Evolutionary conservation across 1,284 basidiomycete species (phyloP), one percentile per base, ranked within the genome.

Genomic region (Psilocybe mexicana): DNA sequence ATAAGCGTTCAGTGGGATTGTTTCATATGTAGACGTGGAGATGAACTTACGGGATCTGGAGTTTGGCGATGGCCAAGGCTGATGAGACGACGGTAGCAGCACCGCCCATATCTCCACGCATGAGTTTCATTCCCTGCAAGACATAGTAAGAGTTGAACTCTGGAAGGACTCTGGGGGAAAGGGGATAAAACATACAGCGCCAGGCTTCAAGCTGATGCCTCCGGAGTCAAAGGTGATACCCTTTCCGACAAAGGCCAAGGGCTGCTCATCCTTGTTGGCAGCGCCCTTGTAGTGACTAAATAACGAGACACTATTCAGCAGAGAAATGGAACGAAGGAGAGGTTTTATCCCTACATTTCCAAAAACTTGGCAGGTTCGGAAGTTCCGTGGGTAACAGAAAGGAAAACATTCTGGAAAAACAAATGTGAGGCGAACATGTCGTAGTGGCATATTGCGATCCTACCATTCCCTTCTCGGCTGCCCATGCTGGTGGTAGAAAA

Each of bases 151-250:
- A 33, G 30, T 33, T 33, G 18, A 18, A 18, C 18, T 47, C 10
- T 28, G 25, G 36, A 30, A 24, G 40, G 23, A n/a, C 18, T 47
- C 6, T 30, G 45, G 3, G 5, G 7, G 28, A 38, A 7, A 12
- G 43, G 52, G 2, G 54, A 68, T 64, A 51, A 64, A 55, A 78
- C 83, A 67, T 73, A 93, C 93, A 30, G 82, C 79, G 42, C 81
- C 73, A 18, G 89, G 85, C 76, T 96, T 96, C 71, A 96, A 74
- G 60, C 88, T 90, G 71, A 96, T 95, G 66, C 94, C 94, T 78
- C 94, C 94, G 4, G 88, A 86, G 72, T 95, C 93, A 61, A 93
- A 93, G 4, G 92, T 93, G 69, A 94, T 89, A 57, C 92, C 94
- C 67, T 96, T 96, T 46, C 94, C 94, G 43, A 96, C 92, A 58